phyloP scores from a whole-genome alignment of 2,329 filamentous ascomycete genomes.

The Penicillium sp. region DNA sequence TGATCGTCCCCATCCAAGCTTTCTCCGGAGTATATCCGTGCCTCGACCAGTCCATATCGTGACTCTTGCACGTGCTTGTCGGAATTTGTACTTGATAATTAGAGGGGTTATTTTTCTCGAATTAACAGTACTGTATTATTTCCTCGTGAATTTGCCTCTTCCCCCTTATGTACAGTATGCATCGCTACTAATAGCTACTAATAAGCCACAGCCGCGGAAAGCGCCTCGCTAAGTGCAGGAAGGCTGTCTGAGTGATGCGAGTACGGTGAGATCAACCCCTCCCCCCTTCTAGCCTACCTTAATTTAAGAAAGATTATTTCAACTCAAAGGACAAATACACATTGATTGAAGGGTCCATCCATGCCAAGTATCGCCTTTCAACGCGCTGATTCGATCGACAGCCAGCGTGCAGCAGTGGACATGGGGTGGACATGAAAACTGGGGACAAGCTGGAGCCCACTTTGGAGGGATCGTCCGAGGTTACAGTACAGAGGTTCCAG shows the following conservation, averaged over 20 bases:
- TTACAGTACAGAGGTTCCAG: conserved; percentile 17
- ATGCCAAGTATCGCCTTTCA: conserved; percentile 13
- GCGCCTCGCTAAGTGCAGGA: conserved; percentile 17
- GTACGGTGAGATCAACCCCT: neutral
- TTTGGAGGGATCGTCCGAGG: conserved; percentile 29
- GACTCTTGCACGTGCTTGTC: conserved; percentile 14
- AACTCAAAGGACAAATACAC: neutral
- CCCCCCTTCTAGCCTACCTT: neutral
- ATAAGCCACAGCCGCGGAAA: conserved; percentile 29
- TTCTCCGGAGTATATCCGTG: conserved; percentile 24
- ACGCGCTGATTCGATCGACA: conserved; percentile 14
- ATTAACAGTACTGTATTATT: neutral
- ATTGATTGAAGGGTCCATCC: neutral
- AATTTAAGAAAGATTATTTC: neutral
- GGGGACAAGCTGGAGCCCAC: conserved; percentile 24
- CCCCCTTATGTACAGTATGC: neutral
- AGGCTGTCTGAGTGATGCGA: neutral
- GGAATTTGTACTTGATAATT: neutral
- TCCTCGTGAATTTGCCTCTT: neutral
- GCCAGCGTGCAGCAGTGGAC: conserved; percentile 1
- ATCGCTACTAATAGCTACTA: neutral
- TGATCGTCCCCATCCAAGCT: conserved; percentile 1
- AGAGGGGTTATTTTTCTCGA: neutral
- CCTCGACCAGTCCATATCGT: conserved; percentile 15
- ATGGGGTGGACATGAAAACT: conserved; percentile 26